phyloP scores from a whole-genome alignment of 1,284 basidiomycete species.

The Porogramme epimiltina region DNA sequence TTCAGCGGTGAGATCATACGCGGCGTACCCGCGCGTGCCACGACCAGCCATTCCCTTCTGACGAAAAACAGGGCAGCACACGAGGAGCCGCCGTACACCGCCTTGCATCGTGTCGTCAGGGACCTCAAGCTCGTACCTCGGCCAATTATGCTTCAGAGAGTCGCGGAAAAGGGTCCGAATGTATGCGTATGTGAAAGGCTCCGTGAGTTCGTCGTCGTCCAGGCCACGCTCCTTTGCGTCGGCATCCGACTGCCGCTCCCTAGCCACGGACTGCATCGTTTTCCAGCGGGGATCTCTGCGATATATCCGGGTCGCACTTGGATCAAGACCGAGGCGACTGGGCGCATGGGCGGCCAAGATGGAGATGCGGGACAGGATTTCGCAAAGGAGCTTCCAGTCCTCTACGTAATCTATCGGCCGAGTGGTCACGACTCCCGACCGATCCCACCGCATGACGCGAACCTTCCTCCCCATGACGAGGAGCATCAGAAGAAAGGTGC shows the following conservation, averaged over 20 bases:
- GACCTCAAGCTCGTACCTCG: not conserved
- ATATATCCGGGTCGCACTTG: conserved; percentile 2
- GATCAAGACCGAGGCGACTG: conserved; percentile 26
- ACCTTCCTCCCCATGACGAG: conserved; percentile 1
- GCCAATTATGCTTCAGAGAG: no score
- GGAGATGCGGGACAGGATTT: conserved; percentile 23
- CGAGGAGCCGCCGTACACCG: conserved; percentile 11
- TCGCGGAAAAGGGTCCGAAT: not conserved
- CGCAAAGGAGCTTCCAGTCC: conserved; percentile 1
- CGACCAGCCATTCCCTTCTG: conserved; percentile 2
- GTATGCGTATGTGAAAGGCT: conserved; percentile 2
- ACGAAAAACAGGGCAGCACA: conserved; percentile 5
- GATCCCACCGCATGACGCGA: conserved; percentile 11
- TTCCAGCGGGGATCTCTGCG: not conserved
- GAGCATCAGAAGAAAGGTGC: conserved; percentile 1
- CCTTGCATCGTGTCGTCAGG: not conserved
- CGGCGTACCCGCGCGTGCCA: conserved; percentile 7
- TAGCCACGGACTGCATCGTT: not conserved
- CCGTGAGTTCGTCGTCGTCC: not conserved
- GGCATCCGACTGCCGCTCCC: not conserved
- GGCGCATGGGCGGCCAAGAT: conserved; percentile 28
- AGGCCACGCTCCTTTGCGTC: not conserved
- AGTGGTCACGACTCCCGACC: conserved; percentile 4
- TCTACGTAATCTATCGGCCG: conserved; percentile 6
- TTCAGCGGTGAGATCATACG: not conserved